phyloP scores from a whole-genome alignment of 169 alveolate species.

The Babesia ovis region DNA sequence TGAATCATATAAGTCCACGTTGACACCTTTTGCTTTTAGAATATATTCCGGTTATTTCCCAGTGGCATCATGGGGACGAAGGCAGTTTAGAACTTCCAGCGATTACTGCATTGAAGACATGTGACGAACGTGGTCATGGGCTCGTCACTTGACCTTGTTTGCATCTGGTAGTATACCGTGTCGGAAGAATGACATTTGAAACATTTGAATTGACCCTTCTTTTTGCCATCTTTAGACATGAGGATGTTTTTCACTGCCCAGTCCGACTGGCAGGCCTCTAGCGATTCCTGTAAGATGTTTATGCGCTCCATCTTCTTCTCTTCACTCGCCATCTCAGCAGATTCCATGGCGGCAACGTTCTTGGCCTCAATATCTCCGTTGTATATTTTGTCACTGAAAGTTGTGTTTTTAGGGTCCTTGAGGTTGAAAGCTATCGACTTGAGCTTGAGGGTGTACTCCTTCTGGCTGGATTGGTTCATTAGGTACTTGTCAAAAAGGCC shows the following conservation, averaged over 20 bases:
- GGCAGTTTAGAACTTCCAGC: slow-evolving; percentile 93
- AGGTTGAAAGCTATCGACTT: slow-evolving; percentile 87
- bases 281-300: slow-evolving; percentile 79
- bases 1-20: no score
- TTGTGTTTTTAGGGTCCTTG: slow-evolving; percentile 87
- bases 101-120: slow-evolving; percentile 91
- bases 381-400: slow-evolving; percentile 81
- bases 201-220: slow-evolving; percentile 92
- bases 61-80: no score
- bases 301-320: slow-evolving; percentile 87
- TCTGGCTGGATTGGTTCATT: slow-evolving; percentile 61
- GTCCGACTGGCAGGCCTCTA: slow-evolving; percentile 90
- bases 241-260: slow-evolving; percentile 90
- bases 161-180: slow-evolving; percentile 91
- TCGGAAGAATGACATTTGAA: slow-evolving; percentile 88
- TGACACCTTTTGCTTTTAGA: no score
- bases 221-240: slow-evolving; percentile 55
- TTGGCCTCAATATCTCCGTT: slow-evolving; percentile 82
- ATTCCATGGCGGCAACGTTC: slow-evolving; percentile 87
- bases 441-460: slow-evolving; percentile 82
- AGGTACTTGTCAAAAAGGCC: slow-evolving; percentile 66
- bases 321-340: slow-evolving; percentile 91
- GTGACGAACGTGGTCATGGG: slow-evolving; percentile 98
- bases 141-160: slow-evolving; percentile 97
- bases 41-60: no score